A percentile compares a stretch with the other conserved stretches of the same genome.
These are phyloP conservation scores for Penicillium robsamsonii DNA, from an alignment of 495 filamentous ascomycete genomes.

Conservation along the genomic window DNA sequence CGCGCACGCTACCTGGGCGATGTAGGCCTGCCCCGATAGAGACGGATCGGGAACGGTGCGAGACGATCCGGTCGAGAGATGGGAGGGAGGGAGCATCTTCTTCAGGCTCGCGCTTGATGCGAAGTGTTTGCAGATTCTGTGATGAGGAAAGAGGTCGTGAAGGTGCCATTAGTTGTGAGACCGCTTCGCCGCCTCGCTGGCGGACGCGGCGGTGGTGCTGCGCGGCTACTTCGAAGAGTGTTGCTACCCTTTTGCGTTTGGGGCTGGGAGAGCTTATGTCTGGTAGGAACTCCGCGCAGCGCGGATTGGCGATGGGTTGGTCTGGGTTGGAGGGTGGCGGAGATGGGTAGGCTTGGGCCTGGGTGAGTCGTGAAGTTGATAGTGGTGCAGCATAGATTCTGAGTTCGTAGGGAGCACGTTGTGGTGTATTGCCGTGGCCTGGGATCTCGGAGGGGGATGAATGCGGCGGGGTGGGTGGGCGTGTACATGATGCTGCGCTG, in stretches of 20 bases:
- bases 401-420: slow-evolving; percentile 30
- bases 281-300: slow-evolving; percentile 41
- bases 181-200: slow-evolving; percentile 53
- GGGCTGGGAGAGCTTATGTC: slow-evolving; percentile 43
- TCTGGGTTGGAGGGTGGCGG: slow-evolving; percentile 24
- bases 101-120: slow-evolving; percentile 43
- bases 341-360: slow-evolving; percentile 36
- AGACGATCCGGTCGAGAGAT: slow-evolving; percentile 32
- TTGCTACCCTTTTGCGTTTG: slow-evolving; percentile 55
- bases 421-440: slow-evolving; percentile 5
- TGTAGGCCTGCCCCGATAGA: slow-evolving; percentile 40
- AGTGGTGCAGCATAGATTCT: slow-evolving; percentile 44
- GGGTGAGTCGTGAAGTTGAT: slow-evolving; percentile 32
- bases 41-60: slow-evolving; percentile 37
- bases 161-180: slow-evolving; percentile 55
- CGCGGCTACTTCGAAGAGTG: slow-evolving; percentile 59
- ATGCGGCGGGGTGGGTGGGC: slow-evolving; percentile 48
- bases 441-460: slow-evolving; percentile 41
- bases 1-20: slow-evolving; percentile 20
- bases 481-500: slow-evolving; percentile 26
- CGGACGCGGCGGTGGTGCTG: slow-evolving; percentile 54
- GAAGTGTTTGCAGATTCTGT: slow-evolving; percentile 35
- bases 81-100: slow-evolving; percentile 33
- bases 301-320: slow-evolving; percentile 17
- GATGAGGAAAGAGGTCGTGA: slow-evolving; percentile 33